Conservation (phyloP, 2,329 filamentous ascomycete genomes). For the Phialocephala sp. region DNA sequence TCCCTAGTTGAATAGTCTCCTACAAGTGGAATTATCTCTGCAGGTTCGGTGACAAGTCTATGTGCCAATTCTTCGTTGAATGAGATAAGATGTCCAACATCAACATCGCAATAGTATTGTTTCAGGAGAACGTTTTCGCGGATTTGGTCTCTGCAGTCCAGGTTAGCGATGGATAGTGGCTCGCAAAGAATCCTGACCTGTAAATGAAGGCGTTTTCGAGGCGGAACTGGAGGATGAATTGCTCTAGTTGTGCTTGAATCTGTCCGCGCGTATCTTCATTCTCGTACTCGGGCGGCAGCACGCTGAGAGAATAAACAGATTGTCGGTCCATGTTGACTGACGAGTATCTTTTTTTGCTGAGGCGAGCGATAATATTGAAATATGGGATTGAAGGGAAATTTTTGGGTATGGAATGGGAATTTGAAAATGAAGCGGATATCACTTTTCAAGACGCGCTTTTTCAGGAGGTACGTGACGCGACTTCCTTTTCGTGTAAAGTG, state of each 20-base stretch:
- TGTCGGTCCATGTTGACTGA: slow-evolving; percentile 77
- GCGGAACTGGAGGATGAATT: slow-evolving; percentile 92
- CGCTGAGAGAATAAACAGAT: slow-evolving; percentile 83
- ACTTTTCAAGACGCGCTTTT: not conserved
- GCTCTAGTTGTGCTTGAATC: slow-evolving; percentile 79
- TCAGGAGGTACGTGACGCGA: slow-evolving; percentile 1
- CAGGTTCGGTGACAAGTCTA: slow-evolving; percentile 84
- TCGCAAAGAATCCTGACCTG: slow-evolving; percentile 60
- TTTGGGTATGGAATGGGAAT: not conserved
- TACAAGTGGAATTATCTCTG: slow-evolving; percentile 90
- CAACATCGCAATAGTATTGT: slow-evolving; percentile 94
- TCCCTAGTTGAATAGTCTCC: slow-evolving; percentile 46
- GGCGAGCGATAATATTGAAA: not conserved
- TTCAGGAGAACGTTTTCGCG: slow-evolving; percentile 93
- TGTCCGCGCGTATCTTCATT: slow-evolving; percentile 69
- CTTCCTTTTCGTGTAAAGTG: slow-evolving; percentile 17
- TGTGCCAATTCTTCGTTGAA: slow-evolving; percentile 96
- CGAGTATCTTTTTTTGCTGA: not conserved
- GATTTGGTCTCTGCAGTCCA: slow-evolving; percentile 77
- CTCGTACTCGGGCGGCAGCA: slow-evolving; percentile 72
- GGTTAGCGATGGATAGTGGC: slow-evolving; percentile 40
- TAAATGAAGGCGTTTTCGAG: slow-evolving; percentile 96
- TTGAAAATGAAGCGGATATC: not conserved
- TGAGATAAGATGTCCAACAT: slow-evolving; percentile 93
- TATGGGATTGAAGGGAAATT: not conserved